Conservation (phyloP, 2,329 filamentous ascomycete species). For the Xylaria sp. region DNA sequence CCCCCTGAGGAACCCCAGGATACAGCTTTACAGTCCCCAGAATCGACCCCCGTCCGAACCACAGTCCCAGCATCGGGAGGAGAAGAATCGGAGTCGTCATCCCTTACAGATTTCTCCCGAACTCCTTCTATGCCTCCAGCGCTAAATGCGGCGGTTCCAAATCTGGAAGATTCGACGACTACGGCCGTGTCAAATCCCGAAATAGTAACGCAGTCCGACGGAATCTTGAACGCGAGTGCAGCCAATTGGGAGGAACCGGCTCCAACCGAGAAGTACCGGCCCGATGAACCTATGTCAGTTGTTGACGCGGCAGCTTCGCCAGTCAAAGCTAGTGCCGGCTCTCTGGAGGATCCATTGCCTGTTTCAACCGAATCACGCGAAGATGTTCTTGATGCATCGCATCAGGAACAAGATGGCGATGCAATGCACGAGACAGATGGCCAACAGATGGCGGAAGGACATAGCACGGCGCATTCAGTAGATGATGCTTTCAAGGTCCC, state of each 20-base stretch:
- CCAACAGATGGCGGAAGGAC: constrained; percentile 32
- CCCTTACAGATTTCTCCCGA: constrained; percentile 24
- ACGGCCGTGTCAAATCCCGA: neutral
- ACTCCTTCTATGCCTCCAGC: constrained; percentile 13
- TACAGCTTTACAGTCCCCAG: constrained; percentile 34
- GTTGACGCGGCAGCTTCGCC: constrained; percentile 12
- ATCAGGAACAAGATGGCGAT: constrained; percentile 14
- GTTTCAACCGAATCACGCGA: neutral
- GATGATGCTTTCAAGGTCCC: constrained; percentile 14
- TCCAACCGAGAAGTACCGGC: constrained; percentile 5
- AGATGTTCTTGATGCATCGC: constrained; percentile 1
- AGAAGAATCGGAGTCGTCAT: constrained; percentile 30
- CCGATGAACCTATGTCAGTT: constrained; percentile 7
- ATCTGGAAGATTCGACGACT: neutral
- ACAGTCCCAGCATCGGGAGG: constrained; percentile 29
- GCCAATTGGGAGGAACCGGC: constrained; percentile 1
- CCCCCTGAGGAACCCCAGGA: constrained; percentile 46
- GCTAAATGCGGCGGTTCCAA: neutral
- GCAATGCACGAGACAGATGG: constrained; percentile 23
- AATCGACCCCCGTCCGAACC: constrained; percentile 31
- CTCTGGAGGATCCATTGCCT: constrained; percentile 7
- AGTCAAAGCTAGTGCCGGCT: constrained; percentile 1
- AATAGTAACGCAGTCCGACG: neutral
- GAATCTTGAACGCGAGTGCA: neutral
- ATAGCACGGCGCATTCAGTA: constrained; percentile 27